Conservation (phyloP, 1,284 basidiomycete species). For the Malassezia japonica region DNA sequence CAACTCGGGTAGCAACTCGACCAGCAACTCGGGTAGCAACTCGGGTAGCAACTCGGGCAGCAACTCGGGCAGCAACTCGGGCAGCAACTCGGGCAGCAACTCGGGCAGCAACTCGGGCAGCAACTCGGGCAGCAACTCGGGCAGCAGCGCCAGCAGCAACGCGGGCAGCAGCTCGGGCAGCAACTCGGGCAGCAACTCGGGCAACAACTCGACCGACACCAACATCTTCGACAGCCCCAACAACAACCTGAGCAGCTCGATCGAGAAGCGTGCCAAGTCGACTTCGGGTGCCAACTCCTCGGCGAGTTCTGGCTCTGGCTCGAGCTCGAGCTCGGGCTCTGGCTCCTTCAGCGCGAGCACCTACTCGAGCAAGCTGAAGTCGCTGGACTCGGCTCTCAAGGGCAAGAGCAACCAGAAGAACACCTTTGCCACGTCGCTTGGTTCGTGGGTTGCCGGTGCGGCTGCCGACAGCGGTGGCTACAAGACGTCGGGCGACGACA, state of each 20-base stretch:
- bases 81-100: no score
- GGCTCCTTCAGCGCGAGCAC: neutral
- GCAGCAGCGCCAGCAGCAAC: neutral
- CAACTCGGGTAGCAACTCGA: neutral
- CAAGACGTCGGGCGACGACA: constrained; percentile 30
- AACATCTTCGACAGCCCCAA: constrained; percentile 3
- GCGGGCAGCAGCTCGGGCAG: no score
- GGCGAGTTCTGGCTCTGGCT: neutral
- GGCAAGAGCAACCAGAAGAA: constrained; percentile 6
- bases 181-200: no score
- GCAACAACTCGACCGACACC: no score
- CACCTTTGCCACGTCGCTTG: constrained; percentile 26
- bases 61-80: neutral
- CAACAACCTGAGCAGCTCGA: constrained; percentile 7
- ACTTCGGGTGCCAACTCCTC: neutral
- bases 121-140: neutral
- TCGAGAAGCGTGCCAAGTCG: no score
- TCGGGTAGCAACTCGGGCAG: neutral
- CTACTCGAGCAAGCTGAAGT: constrained; percentile 3
- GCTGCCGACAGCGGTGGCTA: constrained; percentile 30
- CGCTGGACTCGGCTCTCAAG: constrained; percentile 6
- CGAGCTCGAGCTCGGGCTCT: neutral
- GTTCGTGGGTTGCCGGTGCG: constrained; percentile 45
- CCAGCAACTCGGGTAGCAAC: neutral
- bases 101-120: no score